Evolutionary conservation across 192 early-diverging fungal genomes (phyloP).

Genomic region (Coemansia reversa): DNA sequence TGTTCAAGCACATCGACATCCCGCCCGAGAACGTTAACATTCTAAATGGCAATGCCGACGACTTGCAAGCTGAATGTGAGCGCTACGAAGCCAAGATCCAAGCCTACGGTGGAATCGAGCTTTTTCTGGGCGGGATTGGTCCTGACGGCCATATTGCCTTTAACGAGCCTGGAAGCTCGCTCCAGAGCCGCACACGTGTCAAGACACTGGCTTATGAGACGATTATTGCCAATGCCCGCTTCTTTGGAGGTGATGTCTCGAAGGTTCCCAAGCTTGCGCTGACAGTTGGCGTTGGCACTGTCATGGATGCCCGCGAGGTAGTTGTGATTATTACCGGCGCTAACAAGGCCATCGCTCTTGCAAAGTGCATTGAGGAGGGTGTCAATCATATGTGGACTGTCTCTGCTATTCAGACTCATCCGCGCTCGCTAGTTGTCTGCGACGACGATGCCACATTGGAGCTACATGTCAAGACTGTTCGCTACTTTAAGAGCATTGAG

Average conservation of each 20-base stretch:
- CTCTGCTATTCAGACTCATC: conserved; percentile 79
- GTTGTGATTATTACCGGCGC: conserved; percentile 84
- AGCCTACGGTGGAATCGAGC: conserved; percentile 79
- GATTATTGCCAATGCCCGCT: conserved; percentile 82
- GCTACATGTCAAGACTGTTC: conserved; percentile 86
- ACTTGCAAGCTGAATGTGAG: conserved; percentile 78
- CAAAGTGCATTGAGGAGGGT: conserved; percentile 80
- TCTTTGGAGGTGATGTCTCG: conserved; percentile 79
- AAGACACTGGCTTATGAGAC: conserved; percentile 89
- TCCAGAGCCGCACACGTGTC: conserved; percentile 77
- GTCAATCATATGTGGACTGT: conserved; percentile 93
- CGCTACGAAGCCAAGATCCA: conserved; percentile 79
- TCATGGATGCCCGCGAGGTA: conserved; percentile 86
- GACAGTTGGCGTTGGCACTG: conserved; percentile 85
- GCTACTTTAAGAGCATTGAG: conserved; percentile 87
- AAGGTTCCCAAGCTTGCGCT: conserved; percentile 85
- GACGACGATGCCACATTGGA: conserved; percentile 88
- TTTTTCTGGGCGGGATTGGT: conserved; percentile 86
- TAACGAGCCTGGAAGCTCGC: conserved; percentile 85
- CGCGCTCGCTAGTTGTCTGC: conserved; percentile 78
- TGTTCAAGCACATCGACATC: conserved; percentile 88
- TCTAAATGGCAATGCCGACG: conserved; percentile 78
- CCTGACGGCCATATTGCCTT: conserved; percentile 92
- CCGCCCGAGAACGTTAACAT: conserved; percentile 80
- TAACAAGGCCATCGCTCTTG: conserved; percentile 77